Evolutionary conservation across 1,284 basidiomycete genomes (phyloP), one percentile per base, ranked within the genome.

Genomic region (Pseudozyma sp.): DNA sequence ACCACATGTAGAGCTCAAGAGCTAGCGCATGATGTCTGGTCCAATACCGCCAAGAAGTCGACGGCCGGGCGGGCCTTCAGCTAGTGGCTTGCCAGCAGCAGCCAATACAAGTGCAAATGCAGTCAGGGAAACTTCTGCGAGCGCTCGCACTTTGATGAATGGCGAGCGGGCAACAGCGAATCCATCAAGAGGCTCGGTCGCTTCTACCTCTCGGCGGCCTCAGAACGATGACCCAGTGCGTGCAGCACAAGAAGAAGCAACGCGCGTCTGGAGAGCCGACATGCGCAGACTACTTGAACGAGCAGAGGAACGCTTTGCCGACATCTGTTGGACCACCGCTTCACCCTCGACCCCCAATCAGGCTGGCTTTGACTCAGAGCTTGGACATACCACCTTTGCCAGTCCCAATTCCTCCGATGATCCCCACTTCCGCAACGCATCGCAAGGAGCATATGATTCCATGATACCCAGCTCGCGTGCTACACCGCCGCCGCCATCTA

Each of bases 301-400:
- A n/a, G 76, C 79, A 10, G 66, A 74, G 36, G 68, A 76, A 14
- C 56, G 79, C 34, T 82, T 82, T 51, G 70, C 79, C 13, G 80
- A 82, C 40, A 62, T 82, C 18, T 76, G 70, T 57, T 82, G 80
- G 80, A 76, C 78, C 7, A 65, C 72, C 6, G 64, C 50, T 2
- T 19, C 36, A 12, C 14, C 42, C 6, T 25, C 49, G 1, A 19
- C 39, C 10, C 43, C 59, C 5, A 55, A 74, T 13, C 53, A 67
- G 4, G 14, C 51, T 34, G 48, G 61, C 31, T 34, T 61, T n/a
- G 67, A 57, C 19, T 60, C 58, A 3, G 57, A 60, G 4, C 45
- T 60, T 10, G 64, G 52, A 11, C 56, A 64, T 7, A 44, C 25
- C 14, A 42, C 50, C 19, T 43, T 31, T 13, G 12, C 42, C 40